Evolutionary conservation across 768 basidiomycete species (phyloP), one percentile per base, ranked within the genome.

Genomic region (Trametopsis cervina): DNA sequence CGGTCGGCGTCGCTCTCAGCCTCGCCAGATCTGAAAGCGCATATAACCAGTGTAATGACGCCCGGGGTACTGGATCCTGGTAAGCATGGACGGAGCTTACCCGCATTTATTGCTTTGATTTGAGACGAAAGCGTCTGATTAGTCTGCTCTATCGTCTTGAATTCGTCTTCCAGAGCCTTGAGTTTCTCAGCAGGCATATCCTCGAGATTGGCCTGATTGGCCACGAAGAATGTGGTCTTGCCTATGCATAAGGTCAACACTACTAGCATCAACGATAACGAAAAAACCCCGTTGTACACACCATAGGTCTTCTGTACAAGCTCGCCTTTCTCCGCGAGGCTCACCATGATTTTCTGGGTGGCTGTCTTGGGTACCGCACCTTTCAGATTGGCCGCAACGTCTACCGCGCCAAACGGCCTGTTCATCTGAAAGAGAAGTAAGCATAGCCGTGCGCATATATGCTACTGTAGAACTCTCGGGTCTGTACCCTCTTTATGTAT

Each of bases 321-420:
- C 46, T 78, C 77, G 17, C 88, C 89, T 61, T 83, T 90, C 54
- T 94, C 93, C n/a, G 93, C 84, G 15, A 95, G 75, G 1, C 80
- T 68, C 2, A 77, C 67, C 12, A 95, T 73, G 40, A 94, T 85
- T 68, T 95, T 96, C 60, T 91, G 89, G 0, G 83, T 82, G 2
- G 82, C 73, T 1, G 89, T 68, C 62, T 96, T 96, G 5, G 89
- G 81, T 4, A 95, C 83, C 9, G 84, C 83, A 43, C 89, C 89
- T 65, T 94, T 94, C 24, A 96, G 69, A 66, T 96, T 96, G 9
- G 91, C 89, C 13, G 87, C 77, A 4, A 95, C 83, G 62, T 96
- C 92, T 27, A 93, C 91, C 51, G 89, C 90, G 6, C 91, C 91
- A 59, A 84, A 94, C 4, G 91, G 91, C n/a, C 91, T 77, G 65